Base-by-base conservation (phyloP, 2,329 filamentous ascomycete genomes). In the Fusarium goolgardi region DNA sequence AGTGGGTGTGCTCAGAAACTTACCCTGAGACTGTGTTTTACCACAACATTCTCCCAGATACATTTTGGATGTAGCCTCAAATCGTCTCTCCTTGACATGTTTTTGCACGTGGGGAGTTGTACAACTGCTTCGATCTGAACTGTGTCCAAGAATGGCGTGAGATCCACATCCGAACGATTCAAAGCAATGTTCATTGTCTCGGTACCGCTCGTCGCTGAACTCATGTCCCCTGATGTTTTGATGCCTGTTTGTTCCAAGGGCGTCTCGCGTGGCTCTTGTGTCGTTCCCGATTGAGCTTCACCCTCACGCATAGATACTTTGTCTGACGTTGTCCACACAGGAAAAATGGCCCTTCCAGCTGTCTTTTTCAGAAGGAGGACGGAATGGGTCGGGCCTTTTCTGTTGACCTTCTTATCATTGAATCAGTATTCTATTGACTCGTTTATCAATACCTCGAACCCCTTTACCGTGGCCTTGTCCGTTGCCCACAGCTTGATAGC, bases 381-480 rank as follows among this genome's bases (percentile, higher is more conserved):
- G 3, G 18, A 37, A 18, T 27, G 51, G 21, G 6, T 18, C 7
- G 40, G 21, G 18, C 40, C 3, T 20, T 10, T 54, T 31, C 23
- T 54, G 31, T 5, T 20, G 20, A n/a, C 6, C 51, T 20, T 34
- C 10, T n/a, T 46, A 10, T 54, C 10, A 15, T 45, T 44, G 6
- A 40, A 54, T 23, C 21, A 35, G 31, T 54, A 54, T 37, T 54
- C 40, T 20, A 54, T 46, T 23, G 51, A 45, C 15, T 54, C 51
- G 9, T 10, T 44, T 7, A 35, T 18, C 1, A 35, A 15, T 2
- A 54, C 9, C 23, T 54, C 29, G 15, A 54, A 21, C 12, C 40
- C 40, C 6, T 45, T 21, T n/a, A 54, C 6, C 15, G 18, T 23
- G 40, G 35, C 31, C 31, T 54, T 27, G 6, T 29, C 40, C 21